Base-by-base conservation (phyloP, 1,284 basidiomycete genomes). In the Phaffia rhodozyma region DNA sequence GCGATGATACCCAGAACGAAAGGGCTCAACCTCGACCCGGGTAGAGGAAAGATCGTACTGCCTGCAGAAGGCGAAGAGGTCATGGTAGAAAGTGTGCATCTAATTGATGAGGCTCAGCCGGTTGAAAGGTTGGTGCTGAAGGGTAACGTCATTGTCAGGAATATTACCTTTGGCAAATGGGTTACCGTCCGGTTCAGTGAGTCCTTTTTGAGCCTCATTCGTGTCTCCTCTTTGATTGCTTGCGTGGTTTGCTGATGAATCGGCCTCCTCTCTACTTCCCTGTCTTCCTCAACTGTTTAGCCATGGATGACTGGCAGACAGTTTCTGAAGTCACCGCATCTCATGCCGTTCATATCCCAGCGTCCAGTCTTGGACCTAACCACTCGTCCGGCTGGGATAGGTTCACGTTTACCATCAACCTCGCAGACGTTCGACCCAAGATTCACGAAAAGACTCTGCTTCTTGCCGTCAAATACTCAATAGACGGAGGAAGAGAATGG, bases 401-500 rank as follows among this genome's bases (percentile, higher is more conserved):
- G 43, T 79, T 79, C 73, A 71, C 72, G 60, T 79, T 79, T 68
- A 68, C 72, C 5, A 84, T 92, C 71, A 83, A 81, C 60, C 79
- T 93, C 38, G 85, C 86, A 67, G 87, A 89, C 69, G 86, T 88
- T 71, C 81, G 82, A 58, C 77, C 79, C 52, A 82, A 81, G 66
- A 77, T 92, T 21, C 78, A 81, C 48, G 80, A 83, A 9, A 79
- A 86, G 47, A 82, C 81, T 18, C 74, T 91, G 54, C 83, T 80
- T 74, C 77, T 89, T 25, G 88, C 83, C 38, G 81, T 80, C 3
- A 78, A 85, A 38, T 90, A 81, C 73, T 77, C 75, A 1, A 70
- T 77, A 47, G 71, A 75, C 25, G 75, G 76, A 16, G 55, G 61
- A n/a, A 67, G 65, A 27, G 67, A 70, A 25, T 78, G 76, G 75